These are phyloP conservation scores for Fraxinus ornus DNA, from an alignment of 305 asterid species.

Conservation along the genomic window DNA sequence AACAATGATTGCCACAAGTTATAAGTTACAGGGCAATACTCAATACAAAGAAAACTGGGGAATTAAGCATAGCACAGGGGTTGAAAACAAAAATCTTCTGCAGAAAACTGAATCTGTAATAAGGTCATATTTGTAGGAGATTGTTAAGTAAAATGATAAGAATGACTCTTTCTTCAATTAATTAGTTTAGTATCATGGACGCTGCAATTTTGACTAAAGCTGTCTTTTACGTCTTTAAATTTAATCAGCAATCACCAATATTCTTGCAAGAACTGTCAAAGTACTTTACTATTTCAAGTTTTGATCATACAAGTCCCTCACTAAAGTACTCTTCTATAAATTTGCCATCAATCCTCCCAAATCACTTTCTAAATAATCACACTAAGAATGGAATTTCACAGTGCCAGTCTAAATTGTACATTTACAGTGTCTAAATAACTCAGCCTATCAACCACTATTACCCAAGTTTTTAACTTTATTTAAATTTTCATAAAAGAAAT, in stretches of 20 bases:
- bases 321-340: not conserved
- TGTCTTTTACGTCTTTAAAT: not conserved
- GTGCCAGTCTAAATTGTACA: not conserved
- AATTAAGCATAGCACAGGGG: not conserved
- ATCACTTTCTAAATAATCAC: conserved; percentile 8
- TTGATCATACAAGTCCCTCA: not conserved
- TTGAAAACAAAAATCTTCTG: not conserved
- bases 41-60: not conserved
- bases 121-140: not conserved
- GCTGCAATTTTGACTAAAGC: not conserved
- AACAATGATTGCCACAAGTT: conserved; percentile 2
- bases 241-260: not conserved
- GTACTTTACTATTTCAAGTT: not conserved
- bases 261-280: not conserved
- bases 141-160: not conserved
- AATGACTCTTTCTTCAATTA: not conserved
- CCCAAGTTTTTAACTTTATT: not conserved
- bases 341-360: not conserved
- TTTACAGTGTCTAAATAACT: not conserved
- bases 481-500: not conserved
- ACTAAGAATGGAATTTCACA: conserved; percentile 2
- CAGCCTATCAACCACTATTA: not conserved
- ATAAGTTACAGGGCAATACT: not conserved
- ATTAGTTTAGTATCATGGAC: not conserved
- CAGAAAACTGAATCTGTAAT: not conserved